phyloP scores from a whole-genome alignment of 2,329 filamentous ascomycete species.

The Alternaria gansuensis region DNA sequence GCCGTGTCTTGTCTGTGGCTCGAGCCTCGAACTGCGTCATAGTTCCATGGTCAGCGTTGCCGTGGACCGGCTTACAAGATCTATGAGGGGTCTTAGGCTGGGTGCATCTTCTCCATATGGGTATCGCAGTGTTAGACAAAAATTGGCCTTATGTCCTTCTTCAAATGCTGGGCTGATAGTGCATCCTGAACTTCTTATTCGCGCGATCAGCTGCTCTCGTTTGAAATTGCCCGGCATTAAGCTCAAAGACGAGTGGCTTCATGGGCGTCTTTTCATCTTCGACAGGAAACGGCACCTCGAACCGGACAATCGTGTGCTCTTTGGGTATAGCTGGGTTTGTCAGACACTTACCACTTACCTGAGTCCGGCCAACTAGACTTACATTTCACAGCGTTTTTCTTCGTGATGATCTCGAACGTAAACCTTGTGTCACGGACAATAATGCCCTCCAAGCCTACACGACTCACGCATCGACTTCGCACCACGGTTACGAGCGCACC shows the following conservation, averaged over 20 bases:
- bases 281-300: slow-evolving; percentile 68
- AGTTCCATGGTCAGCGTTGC: not conserved
- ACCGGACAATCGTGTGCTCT: slow-evolving; percentile 84
- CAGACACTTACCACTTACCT: slow-evolving; percentile 28
- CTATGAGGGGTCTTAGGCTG: not conserved
- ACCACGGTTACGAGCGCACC: slow-evolving; percentile 86
- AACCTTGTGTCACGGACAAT: slow-evolving; percentile 89
- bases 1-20: too few species aligned
- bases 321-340: slow-evolving; percentile 74
- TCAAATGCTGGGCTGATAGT: slow-evolving; percentile 79
- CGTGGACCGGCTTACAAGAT: not conserved
- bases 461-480: slow-evolving; percentile 77
- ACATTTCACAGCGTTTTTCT: slow-evolving; percentile 73
- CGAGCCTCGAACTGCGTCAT: not conserved
- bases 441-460: slow-evolving; percentile 86
- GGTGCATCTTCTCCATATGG: not conserved
- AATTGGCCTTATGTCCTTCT: not conserved
- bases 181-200: slow-evolving; percentile 89
- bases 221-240: slow-evolving; percentile 88
- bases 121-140: not conserved
- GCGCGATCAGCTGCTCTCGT: slow-evolving; percentile 83
- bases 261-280: slow-evolving; percentile 32
- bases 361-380: slow-evolving; percentile 34
- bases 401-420: slow-evolving; percentile 84
- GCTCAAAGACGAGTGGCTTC: slow-evolving; percentile 75